Base-by-base conservation (phyloP, 768 basidiomycete genomes). In the Lepiota brunneoincarnata region DNA sequence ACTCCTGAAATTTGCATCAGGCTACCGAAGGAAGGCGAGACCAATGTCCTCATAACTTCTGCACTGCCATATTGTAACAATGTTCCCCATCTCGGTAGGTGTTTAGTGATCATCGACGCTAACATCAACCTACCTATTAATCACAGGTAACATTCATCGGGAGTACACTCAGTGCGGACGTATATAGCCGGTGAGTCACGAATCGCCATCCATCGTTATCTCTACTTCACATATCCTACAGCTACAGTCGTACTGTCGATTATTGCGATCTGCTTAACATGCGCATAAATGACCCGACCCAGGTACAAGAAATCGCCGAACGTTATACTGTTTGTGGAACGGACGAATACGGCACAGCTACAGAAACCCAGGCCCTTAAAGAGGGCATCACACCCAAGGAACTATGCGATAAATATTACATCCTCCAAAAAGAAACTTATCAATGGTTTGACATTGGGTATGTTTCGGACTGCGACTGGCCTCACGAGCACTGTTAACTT, bases 281-380 rank as follows among this genome's bases (percentile, higher is more conserved):
- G n/a, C 23, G 17, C 21, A 12, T 28, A 7, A 26, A 37, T 38
- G n/a, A 43, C 26, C 23, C 31, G 40, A 20, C 20, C 14, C 40
- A 80, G 78, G 84, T 31, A 89, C 92, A 26, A 77, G 89, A 63
- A 97, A 98, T 75, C 78, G 89, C 62, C 84, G 87, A 40, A 96
- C 93, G 0, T 77, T 98, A 28, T 99, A 96, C 67, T n/a, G 80
- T 99, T 52, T 99, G 97, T 69, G 97, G 97, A 23, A 98, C 97
- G 3, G 97, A 99, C 66, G 97, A 99, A 71, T 99, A 99, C 63
- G 97, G 97, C n/a, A 99, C 97, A 6, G 96, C 97, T 0, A 97
- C 97, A 0, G 97, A 99, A 75, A 98, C 95, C 2, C 95, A 97
- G 69, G 96, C 97, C 3, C 69, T 93, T 55, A 93, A 93, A 65